Evolutionary conservation across 1,139 yeast species (phyloP), one percentile per base, ranked within the genome.

Genomic region (Yamadazyma conglobata): DNA sequence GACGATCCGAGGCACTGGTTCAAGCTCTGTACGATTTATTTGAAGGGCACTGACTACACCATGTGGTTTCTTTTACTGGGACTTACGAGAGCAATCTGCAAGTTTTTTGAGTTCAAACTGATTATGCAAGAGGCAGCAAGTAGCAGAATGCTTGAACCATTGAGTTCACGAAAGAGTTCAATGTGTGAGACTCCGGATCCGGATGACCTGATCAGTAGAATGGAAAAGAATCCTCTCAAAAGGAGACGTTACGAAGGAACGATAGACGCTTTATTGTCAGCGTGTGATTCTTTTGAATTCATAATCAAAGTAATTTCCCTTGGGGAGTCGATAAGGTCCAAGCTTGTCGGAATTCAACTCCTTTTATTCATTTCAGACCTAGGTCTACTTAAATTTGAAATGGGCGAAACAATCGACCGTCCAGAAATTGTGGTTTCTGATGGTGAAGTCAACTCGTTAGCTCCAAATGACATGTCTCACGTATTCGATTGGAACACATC

Each of bases 1-100:
- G 8, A 22, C 2, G 26, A 24, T 4, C 16, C 19, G 3, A 6
- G 13, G 12, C 25, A 22, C 10, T 38, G 40, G 40, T 27, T 34
- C 14, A 25, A 30, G 4, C 20, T 38, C n/a, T 24, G 31, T n/a
- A 34, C 44, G 3, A 30, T 44, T 6, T 42, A 39, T 19, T 27
- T 41, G n/a, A 35, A 27, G 17, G 19, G 24, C 10, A 18, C 31
- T 9, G 42, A 38, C 5, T 24, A 34, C 15, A 17, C 30, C 1
- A 15, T 33, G 4, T 43, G 46, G 44, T 24, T 40, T n/a, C 31
- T 42, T 5, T 22, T 38, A 3, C 8, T 33, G 24, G 48, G 46
- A 0, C 27, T 33, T 4, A 15, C 44, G 2, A 41, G 31, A 22
- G 23, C 41, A 21, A 19, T 38, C 5, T 17, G 23, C 4, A 17